phyloP scores from a whole-genome alignment of 2,329 filamentous ascomycete species.

The Aspergillus sp. region DNA sequence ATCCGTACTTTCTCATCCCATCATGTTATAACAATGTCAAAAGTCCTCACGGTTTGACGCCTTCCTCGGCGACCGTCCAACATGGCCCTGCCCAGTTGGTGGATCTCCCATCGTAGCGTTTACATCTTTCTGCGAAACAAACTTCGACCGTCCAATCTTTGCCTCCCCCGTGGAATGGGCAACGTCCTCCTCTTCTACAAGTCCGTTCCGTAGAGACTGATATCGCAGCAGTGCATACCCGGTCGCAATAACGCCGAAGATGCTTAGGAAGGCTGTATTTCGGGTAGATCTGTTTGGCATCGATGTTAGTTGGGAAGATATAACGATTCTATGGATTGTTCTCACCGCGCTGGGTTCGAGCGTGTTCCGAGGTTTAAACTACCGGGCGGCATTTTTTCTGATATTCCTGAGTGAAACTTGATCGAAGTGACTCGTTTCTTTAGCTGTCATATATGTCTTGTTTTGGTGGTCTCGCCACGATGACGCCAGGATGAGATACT shows the following conservation, averaged over 20 bases:
- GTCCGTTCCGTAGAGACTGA: background rate
- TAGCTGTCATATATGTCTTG: background rate
- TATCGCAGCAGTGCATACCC: background rate
- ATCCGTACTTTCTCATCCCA: background rate
- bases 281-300: background rate
- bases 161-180: background rate
- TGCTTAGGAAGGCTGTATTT: background rate
- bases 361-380: background rate
- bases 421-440: background rate
- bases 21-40: background rate
- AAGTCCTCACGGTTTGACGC: background rate
- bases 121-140: background rate
- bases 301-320: background rate
- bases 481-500: background rate
- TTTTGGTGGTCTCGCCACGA: background rate
- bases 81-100: background rate
- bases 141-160: background rate
- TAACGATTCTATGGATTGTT: background rate
- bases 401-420: background rate
- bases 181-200: background rate
- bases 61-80: slow-evolving; percentile 1
- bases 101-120: background rate
- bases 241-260: background rate
- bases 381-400: background rate
- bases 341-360: background rate